Evolutionary conservation across 176 grass and related monocot genomes (phyloP).

Genomic region (Oryza officinalis): DNA sequence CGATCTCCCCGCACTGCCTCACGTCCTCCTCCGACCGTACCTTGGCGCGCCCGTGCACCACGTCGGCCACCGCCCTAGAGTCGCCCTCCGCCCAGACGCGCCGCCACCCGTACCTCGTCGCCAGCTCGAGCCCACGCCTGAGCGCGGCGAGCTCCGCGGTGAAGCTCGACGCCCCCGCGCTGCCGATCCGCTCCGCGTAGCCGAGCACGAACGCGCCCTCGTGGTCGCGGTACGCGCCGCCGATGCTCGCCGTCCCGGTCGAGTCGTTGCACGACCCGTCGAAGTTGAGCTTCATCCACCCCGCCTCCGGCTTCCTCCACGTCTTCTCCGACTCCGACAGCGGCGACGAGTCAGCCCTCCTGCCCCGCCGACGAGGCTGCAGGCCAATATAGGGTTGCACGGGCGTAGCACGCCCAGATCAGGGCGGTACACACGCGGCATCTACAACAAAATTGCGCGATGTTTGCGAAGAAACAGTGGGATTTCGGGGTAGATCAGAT

Average conservation of each 20-base stretch:
- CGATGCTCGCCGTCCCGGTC: not conserved
- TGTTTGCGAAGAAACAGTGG: not conserved
- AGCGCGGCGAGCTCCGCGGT: conserved; percentile 59
- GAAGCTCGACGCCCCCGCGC: conserved; percentile 42
- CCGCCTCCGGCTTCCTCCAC: not conserved
- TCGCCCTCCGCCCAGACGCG: conserved; percentile 22
- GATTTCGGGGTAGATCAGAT: too few species aligned
- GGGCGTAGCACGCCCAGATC: conserved; percentile 21
- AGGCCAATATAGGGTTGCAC: not conserved
- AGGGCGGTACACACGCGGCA: conserved; percentile 28
- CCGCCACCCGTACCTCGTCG: conserved; percentile 52
- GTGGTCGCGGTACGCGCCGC: not conserved
- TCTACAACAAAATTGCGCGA: not conserved
- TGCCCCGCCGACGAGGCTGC: not conserved
- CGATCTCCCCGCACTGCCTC: conserved; percentile 41
- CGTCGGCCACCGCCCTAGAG: conserved; percentile 32
- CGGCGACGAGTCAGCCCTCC: too few species aligned
- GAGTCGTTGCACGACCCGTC: not conserved
- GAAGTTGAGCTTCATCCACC: not conserved
- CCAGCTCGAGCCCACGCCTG: conserved; percentile 55
- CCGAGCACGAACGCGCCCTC: conserved; percentile 8
- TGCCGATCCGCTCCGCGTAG: conserved; percentile 42
- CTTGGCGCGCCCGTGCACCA: not conserved
- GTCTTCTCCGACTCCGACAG: too few species aligned
- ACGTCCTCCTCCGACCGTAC: conserved; percentile 26